These are phyloP conservation scores for Elaeagnus macrophylla DNA, from an alignment of 306 rosid species.

Conservation along the genomic window DNA sequence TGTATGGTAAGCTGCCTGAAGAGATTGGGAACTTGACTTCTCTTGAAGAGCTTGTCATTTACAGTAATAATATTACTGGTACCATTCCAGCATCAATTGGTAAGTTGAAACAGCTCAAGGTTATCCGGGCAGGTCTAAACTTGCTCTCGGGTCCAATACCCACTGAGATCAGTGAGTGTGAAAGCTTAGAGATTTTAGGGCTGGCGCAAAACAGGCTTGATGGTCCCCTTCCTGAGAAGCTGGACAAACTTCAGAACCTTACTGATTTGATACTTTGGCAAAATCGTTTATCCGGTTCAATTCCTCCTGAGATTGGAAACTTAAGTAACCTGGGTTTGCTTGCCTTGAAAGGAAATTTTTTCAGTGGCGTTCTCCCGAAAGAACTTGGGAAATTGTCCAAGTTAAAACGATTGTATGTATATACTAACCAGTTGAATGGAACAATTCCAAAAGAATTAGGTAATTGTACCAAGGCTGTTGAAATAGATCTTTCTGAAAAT, in stretches of 20 bases:
- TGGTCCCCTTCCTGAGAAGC: constrained; percentile 55
- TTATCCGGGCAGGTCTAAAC: constrained; percentile 59
- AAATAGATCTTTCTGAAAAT: constrained; percentile 69
- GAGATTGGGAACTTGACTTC: constrained; percentile 46
- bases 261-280: constrained; percentile 58
- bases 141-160: constrained; percentile 52
- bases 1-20: constrained; percentile 38
- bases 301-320: constrained; percentile 66
- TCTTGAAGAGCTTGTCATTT: constrained; percentile 60
- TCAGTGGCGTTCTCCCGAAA: constrained; percentile 39
- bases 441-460: constrained; percentile 57
- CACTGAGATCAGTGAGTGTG: constrained; percentile 42
- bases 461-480: constrained; percentile 52
- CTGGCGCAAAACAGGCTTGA: constrained; percentile 57
- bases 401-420: constrained; percentile 47
- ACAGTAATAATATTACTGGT: constrained; percentile 63
- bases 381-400: constrained; percentile 46
- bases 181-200: constrained; percentile 53
- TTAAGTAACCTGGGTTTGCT: constrained; percentile 46
- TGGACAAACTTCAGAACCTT: constrained; percentile 56
- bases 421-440: constrained; percentile 65
- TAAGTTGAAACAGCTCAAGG: constrained; percentile 47
- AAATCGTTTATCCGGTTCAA: constrained; percentile 46
- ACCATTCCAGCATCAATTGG: constrained; percentile 45
- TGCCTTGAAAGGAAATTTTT: constrained; percentile 54